Conservation (phyloP, 2,329 filamentous ascomycete genomes). For the Exophiala sp. region DNA sequence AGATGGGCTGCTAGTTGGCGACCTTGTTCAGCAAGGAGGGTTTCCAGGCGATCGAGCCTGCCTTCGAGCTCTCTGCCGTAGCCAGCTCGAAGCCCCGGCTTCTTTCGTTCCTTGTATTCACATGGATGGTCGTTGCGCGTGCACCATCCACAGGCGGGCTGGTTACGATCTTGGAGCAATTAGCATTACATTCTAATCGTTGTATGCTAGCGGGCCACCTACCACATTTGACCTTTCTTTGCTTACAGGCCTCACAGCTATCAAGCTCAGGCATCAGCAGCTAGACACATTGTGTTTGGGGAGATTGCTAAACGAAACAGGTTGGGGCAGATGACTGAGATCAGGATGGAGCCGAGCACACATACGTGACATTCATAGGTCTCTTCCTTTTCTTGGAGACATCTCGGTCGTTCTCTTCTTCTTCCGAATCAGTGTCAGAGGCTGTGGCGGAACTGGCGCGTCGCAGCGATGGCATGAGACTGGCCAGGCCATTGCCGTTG, state of each 20-base stretch:
- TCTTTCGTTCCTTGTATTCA: conserved; percentile 68
- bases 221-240: conserved; percentile 47
- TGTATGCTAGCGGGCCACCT: conserved; percentile 20
- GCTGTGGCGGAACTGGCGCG: conserved; percentile 7
- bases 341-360: neutral
- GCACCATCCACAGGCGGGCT: conserved; percentile 68
- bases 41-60: conserved; percentile 54
- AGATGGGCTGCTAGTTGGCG: conserved; percentile 27
- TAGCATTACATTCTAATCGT: neutral
- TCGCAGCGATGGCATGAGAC: neutral
- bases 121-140: conserved; percentile 63
- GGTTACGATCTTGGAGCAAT: conserved; percentile 43
- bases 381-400: conserved; percentile 55
- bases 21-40: conserved; percentile 31
- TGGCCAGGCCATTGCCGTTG: conserved; percentile 11
- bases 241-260: conserved; percentile 45
- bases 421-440: conserved; percentile 38
- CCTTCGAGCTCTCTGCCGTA: conserved; percentile 60
- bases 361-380: conserved; percentile 37
- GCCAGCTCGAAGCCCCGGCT: conserved; percentile 62
- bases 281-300: neutral
- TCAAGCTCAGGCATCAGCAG: conserved; percentile 19
- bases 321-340: neutral
- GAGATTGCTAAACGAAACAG: conserved; percentile 1
- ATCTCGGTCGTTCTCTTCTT: conserved; percentile 42